phyloP scores from a whole-genome alignment of 257 asterid genomes.

The Solanum pinnatisectum region DNA sequence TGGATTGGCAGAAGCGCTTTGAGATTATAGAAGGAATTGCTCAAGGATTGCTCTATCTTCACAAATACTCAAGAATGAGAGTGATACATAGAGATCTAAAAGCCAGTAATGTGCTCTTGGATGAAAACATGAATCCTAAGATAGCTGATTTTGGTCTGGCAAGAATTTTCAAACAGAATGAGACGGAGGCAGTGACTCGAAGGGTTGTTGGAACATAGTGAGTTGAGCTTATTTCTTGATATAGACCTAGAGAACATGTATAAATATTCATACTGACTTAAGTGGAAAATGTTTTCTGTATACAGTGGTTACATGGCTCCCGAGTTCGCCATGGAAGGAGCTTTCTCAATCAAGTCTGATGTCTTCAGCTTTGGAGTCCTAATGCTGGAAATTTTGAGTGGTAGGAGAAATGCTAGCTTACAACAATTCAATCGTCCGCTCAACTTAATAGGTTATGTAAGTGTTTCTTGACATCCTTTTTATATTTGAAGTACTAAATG shows the following conservation, averaged over 20 bases:
- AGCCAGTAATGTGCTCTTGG: background rate
- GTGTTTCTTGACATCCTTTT: background rate
- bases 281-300: background rate
- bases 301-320: slow-evolving; percentile 70
- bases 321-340: slow-evolving; percentile 61
- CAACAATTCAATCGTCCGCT: slow-evolving; percentile 29
- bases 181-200: slow-evolving; percentile 34
- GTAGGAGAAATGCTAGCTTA: slow-evolving; percentile 37
- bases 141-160: slow-evolving; percentile 68
- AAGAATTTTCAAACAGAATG: slow-evolving; percentile 37
- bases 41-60: background rate
- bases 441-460: slow-evolving; percentile 52
- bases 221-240: slow-evolving; percentile 1
- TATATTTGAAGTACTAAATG: background rate
- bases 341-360: slow-evolving; percentile 52
- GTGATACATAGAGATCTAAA: background rate
- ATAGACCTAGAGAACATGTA: background rate
- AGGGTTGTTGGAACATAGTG: slow-evolving; percentile 54
- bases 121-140: slow-evolving; percentile 49
- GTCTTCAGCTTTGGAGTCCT: slow-evolving; percentile 55
- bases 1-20: slow-evolving; percentile 21
- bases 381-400: slow-evolving; percentile 47
- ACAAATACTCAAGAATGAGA: background rate
- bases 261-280: background rate
- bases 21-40: slow-evolving; percentile 11